Evolutionary conservation across 2,329 filamentous ascomycete genomes (phyloP).

Genomic region (Aureobasidium mangrovei): DNA sequence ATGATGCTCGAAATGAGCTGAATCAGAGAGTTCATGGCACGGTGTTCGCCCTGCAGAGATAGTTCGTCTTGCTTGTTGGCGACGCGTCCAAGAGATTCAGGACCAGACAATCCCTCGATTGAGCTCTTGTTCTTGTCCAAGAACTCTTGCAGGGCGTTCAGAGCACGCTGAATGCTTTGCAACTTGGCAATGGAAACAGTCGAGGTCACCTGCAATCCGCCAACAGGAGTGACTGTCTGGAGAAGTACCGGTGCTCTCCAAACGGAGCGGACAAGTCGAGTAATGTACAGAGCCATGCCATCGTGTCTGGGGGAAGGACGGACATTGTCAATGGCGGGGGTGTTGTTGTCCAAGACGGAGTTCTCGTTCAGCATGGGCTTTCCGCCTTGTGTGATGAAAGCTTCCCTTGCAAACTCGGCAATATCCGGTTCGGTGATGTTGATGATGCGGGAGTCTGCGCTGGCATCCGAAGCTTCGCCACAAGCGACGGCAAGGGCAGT

Average conservation of each 20-base stretch:
- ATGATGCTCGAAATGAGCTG: slow-evolving; percentile 83
- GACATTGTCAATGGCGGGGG: slow-evolving; percentile 70
- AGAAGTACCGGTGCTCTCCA: slow-evolving; percentile 74
- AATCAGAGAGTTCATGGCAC: slow-evolving; percentile 78
- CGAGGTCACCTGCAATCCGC: slow-evolving; percentile 56
- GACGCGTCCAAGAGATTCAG: slow-evolving; percentile 70
- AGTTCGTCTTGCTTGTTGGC: slow-evolving; percentile 83
- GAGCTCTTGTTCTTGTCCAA: slow-evolving; percentile 79
- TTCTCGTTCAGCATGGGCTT: slow-evolving; percentile 79
- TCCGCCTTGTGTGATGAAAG: slow-evolving; percentile 88
- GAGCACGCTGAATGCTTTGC: slow-evolving; percentile 65
- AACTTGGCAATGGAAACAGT: slow-evolving; percentile 62
- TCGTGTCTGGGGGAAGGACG: slow-evolving; percentile 82
- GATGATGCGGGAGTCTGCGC: slow-evolving; percentile 59
- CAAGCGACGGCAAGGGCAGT: slow-evolving; percentile 91
- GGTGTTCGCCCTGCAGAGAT: slow-evolving; percentile 86
- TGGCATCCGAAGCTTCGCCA: slow-evolving; percentile 79
- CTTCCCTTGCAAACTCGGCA: slow-evolving; percentile 72
- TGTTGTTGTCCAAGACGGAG: slow-evolving; percentile 48
- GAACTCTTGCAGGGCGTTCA: slow-evolving; percentile 72
- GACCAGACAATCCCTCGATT: slow-evolving; percentile 88
- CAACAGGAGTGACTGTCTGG: slow-evolving; percentile 45
- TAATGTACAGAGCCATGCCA: slow-evolving; percentile 78
- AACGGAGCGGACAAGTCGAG: slow-evolving; percentile 75
- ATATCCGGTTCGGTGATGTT: slow-evolving; percentile 73